Percentiles rank a stretch among this genome's conserved stretches.
Conservation (phyloP, 345 rosid species). For the Mangifera indica region DNA sequence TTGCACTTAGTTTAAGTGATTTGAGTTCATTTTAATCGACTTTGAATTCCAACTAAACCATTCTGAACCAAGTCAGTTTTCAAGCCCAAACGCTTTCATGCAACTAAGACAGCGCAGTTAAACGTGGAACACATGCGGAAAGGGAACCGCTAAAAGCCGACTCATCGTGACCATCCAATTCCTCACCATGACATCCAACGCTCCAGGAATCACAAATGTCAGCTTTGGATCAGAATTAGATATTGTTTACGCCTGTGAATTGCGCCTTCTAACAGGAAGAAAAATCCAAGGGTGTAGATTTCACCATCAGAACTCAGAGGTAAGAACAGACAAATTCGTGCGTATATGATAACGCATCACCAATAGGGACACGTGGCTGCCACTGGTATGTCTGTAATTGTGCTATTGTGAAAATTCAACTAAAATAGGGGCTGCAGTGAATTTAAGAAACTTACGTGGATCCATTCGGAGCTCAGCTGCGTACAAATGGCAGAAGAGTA, state of each 20-base stretch:
- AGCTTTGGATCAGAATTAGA: not conserved
- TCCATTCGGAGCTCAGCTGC: not conserved
- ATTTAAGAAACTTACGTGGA: not conserved
- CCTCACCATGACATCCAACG: slow-evolving; percentile 3
- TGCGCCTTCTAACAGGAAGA: not conserved
- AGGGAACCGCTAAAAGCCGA: slow-evolving; percentile 4
- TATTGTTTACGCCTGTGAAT: not conserved
- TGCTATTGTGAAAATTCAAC: not conserved
- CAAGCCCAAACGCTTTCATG: too few species aligned
- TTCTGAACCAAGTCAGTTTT: too few species aligned
- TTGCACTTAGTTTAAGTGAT: too few species aligned
- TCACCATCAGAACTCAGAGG: not conserved
- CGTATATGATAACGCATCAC: not conserved
- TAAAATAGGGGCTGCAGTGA: not conserved
- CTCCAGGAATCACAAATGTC: not conserved
- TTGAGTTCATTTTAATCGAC: too few species aligned
- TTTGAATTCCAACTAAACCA: too few species aligned
- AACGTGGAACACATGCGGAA: slow-evolving; percentile 24
- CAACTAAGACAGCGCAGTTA: not conserved
- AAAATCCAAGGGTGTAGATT: not conserved
- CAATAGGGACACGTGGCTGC: not conserved
- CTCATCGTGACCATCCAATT: slow-evolving; percentile 5
- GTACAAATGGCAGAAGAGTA: not conserved
- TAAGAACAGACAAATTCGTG: not conserved
- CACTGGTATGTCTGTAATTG: not conserved